Evolutionary conservation across 345 rosid species (phyloP).

Genomic region (Eucalyptus polyanthemos): DNA sequence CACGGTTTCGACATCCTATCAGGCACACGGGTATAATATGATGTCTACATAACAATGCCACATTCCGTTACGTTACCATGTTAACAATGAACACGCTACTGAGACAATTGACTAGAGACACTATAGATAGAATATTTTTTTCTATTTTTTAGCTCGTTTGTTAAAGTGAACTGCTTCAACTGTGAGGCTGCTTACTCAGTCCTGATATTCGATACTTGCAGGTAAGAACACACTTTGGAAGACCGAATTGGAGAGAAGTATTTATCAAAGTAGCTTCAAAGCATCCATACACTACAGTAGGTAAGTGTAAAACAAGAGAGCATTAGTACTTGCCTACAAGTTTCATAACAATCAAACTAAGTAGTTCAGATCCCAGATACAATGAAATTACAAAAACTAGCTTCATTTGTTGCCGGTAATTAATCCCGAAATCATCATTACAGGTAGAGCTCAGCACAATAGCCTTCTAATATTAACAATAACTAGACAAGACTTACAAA

Average conservation of each 20-base stretch:
- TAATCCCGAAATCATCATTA: background rate
- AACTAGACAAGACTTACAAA: background rate
- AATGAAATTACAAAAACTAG: background rate
- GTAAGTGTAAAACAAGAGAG: conserved; percentile 11
- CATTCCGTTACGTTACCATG: background rate
- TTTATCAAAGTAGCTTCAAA: conserved; percentile 65
- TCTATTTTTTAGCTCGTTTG: background rate
- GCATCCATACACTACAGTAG: conserved; percentile 78
- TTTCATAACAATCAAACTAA: background rate
- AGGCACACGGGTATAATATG: conserved; percentile 70
- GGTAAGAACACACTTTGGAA: conserved; percentile 96
- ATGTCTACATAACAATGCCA: background rate
- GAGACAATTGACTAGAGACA: background rate
- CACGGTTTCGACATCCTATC: conserved; percentile 93
- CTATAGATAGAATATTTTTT: background rate
- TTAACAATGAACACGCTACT: background rate
- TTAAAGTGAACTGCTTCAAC: background rate
- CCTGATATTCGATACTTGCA: conserved; percentile 8
- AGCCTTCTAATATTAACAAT: background rate
- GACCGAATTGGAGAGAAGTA: conserved; percentile 94
- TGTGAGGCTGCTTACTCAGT: background rate
- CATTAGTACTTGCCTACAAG: background rate
- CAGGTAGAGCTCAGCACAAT: background rate
- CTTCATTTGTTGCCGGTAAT: background rate
- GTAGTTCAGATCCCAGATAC: background rate